Percentiles rank a stretch among this genome's conserved stretches.
Evolutionary conservation across 1,284 basidiomycete genomes (phyloP).

Genomic region (Ganoderma resinaceum): DNA sequence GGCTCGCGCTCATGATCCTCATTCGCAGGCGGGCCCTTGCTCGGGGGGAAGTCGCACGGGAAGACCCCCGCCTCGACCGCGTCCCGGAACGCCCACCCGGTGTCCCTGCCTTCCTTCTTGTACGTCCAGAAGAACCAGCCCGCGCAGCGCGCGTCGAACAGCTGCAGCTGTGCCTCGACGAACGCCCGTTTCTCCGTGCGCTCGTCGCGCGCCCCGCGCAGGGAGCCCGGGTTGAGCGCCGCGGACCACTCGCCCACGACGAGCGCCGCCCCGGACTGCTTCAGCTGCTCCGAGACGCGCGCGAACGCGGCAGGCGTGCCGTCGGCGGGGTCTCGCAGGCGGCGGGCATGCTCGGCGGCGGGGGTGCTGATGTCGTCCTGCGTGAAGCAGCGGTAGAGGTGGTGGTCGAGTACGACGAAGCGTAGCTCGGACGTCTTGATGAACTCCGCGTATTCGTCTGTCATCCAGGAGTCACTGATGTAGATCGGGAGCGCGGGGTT

Average conservation of each 20-base stretch:
- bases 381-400: constrained; percentile 88
- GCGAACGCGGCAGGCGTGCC: constrained; percentile 50
- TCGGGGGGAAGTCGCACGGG: constrained; percentile 48
- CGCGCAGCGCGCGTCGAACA: constrained; percentile 72
- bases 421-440: constrained; percentile 46
- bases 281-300: constrained; percentile 52
- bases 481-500: constrained; percentile 71
- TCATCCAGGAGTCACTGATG: constrained; percentile 83
- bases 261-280: constrained; percentile 60
- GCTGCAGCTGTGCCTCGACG: constrained; percentile 69
- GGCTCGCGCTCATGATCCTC: constrained; percentile 34
- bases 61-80: constrained; percentile 68
- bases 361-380: constrained; percentile 61
- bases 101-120: constrained; percentile 79
- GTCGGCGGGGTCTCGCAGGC: constrained; percentile 50
- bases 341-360: constrained; percentile 63
- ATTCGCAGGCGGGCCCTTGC: constrained; percentile 10
- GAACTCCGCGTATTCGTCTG: constrained; percentile 70
- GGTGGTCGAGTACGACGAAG: constrained; percentile 80
- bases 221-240: constrained; percentile 74
- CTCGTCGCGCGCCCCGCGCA: constrained; percentile 53
- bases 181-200: constrained; percentile 58
- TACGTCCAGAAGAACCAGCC: constrained; percentile 93
- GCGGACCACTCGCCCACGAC: constrained; percentile 90
- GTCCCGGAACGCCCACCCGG: constrained; percentile 81